phyloP scores from a whole-genome alignment of 495 filamentous ascomycete genomes.

The Penicillium soppii region DNA sequence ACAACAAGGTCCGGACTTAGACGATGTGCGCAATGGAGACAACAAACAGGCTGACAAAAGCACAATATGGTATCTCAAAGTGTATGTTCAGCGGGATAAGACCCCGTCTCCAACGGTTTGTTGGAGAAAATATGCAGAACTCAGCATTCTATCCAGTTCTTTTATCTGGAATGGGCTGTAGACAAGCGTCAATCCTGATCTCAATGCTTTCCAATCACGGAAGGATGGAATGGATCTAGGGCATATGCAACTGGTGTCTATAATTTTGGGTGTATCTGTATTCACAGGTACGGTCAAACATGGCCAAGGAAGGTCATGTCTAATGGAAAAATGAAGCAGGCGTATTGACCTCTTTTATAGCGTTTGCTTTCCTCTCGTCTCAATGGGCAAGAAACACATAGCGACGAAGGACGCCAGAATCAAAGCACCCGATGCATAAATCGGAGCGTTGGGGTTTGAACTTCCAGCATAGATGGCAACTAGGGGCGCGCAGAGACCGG shows the following conservation, averaged over 20 bases:
- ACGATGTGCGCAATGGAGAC: too few species aligned
- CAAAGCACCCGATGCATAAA: conserved; percentile 52
- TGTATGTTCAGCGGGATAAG: too few species aligned
- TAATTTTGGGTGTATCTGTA: neutral
- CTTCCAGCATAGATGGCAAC: conserved; percentile 51
- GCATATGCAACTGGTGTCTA: neutral
- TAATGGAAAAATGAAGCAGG: neutral
- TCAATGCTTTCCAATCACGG: neutral
- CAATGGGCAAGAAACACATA: conserved; percentile 53
- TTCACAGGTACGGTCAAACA: too few species aligned
- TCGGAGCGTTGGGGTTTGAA: conserved; percentile 45
- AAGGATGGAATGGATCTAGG: neutral
- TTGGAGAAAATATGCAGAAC: too few species aligned
- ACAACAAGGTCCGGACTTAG: too few species aligned
- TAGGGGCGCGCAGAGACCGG: conserved; percentile 57
- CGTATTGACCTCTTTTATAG: conserved; percentile 26
- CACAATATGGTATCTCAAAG: too few species aligned
- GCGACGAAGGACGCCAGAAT: conserved; percentile 52
- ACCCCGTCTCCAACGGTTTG: too few species aligned
- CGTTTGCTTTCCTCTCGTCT: conserved; percentile 51
- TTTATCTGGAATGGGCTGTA: neutral
- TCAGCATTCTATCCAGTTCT: neutral
- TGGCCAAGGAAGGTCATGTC: too few species aligned
- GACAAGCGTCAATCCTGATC: neutral
- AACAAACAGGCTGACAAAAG: too few species aligned